phyloP scores from a whole-genome alignment of 2,329 filamentous ascomycete genomes.

The Diaporthe batatas region DNA sequence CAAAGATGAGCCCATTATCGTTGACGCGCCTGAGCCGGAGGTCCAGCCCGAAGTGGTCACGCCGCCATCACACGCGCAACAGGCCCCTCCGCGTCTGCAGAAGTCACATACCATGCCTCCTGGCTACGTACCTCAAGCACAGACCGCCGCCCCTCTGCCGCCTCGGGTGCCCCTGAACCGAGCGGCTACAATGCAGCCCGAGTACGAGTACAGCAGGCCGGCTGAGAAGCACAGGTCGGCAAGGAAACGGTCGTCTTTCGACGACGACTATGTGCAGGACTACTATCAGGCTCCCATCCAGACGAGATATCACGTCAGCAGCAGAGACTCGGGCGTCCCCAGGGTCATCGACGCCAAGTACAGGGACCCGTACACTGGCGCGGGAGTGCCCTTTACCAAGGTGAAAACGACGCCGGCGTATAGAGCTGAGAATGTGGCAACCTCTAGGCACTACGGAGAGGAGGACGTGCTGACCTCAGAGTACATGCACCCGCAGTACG shows the following conservation, averaged over 20 bases:
- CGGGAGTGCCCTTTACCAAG: constrained; percentile 38
- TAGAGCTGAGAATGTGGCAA: constrained; percentile 42
- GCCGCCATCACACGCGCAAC: constrained; percentile 41
- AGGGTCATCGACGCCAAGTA: constrained; percentile 28
- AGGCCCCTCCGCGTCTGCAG: constrained; percentile 45
- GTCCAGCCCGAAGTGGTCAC: constrained; percentile 41
- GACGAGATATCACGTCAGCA: constrained; percentile 20
- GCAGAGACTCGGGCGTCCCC: constrained; percentile 30
- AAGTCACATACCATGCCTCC: constrained; percentile 48
- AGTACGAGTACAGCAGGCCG: constrained; percentile 26
- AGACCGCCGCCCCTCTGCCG: constrained; percentile 27
- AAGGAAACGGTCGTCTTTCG: constrained; percentile 42
- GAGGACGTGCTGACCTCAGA: constrained; percentile 44
- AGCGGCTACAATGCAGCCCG: constrained; percentile 44
- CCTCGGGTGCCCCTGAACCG: constrained; percentile 42
- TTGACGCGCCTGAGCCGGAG: constrained; percentile 26
- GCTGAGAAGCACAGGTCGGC: constrained; percentile 34
- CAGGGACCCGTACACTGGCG: constrained; percentile 31
- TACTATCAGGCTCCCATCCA: not conserved
- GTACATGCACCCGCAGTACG: constrained; percentile 32
- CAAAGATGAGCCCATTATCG: constrained; percentile 31
- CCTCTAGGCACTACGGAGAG: constrained; percentile 43
- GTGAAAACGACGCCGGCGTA: constrained; percentile 42
- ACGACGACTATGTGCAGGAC: constrained; percentile 35
- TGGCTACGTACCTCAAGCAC: constrained; percentile 39